phyloP scores from a whole-genome alignment of 1,284 basidiomycete species.

The Moniliophthora roreri region DNA sequence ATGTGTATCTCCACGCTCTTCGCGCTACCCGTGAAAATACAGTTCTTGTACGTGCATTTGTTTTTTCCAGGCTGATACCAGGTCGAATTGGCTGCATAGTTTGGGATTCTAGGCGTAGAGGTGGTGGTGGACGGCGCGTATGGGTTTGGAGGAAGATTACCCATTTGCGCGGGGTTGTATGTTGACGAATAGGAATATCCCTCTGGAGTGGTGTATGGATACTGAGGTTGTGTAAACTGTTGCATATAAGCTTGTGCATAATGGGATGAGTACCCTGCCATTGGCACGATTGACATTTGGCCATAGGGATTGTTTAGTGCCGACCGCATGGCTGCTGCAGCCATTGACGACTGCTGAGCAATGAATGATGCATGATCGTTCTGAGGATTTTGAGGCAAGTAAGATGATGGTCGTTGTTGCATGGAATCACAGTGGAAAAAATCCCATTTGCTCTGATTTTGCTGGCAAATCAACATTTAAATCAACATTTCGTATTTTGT shows the following conservation, averaged over 20 bases:
- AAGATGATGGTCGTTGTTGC: no score
- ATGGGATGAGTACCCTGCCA: slow-evolving; percentile 38
- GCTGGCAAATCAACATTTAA: no score
- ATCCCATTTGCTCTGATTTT: no score
- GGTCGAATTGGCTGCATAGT: slow-evolving; percentile 20
- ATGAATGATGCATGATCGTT: not conserved
- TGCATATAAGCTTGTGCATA: slow-evolving; percentile 63
- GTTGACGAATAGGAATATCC: slow-evolving; percentile 58
- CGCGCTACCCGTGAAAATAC: slow-evolving; percentile 71
- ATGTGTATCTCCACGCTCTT: slow-evolving; percentile 81
- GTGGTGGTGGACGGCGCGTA: not conserved
- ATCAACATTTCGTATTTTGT: no score
- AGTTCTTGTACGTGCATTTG: slow-evolving; percentile 68
- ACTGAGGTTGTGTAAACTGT: slow-evolving; percentile 13
- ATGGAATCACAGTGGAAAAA: no score
- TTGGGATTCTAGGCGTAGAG: slow-evolving; percentile 7
- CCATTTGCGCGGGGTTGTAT: slow-evolving; percentile 32
- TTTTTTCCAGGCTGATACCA: slow-evolving; percentile 66
- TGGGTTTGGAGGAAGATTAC: not conserved
- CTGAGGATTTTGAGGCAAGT: no score
- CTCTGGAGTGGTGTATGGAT: slow-evolving; percentile 40
- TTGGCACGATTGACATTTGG: not conserved
- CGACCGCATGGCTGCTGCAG: not conserved
- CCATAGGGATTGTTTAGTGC: slow-evolving; percentile 3
- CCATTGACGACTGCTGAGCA: slow-evolving; percentile 2